A percentile compares a stretch with the other conserved stretches of the same genome.
These are phyloP conservation scores for Auriscalpium microsporum DNA, from an alignment of 768 basidiomycete genomes.

Conservation along the genomic window DNA sequence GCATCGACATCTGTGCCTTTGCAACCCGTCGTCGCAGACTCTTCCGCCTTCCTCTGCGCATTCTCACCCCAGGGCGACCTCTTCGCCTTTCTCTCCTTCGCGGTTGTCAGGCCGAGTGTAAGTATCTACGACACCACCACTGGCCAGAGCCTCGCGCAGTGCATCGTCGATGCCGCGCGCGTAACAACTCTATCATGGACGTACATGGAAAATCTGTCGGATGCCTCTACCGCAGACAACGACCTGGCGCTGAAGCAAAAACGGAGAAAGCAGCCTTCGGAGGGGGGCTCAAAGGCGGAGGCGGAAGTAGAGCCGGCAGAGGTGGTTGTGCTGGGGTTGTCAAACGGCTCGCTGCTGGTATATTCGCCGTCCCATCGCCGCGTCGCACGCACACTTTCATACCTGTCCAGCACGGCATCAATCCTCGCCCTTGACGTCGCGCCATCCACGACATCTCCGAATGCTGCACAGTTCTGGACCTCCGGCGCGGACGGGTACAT, in stretches of 20 bases:
- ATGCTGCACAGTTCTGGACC: slow-evolving; percentile 35
- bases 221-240: slow-evolving; percentile 14
- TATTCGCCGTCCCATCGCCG: slow-evolving; percentile 57
- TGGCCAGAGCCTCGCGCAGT: slow-evolving; percentile 48
- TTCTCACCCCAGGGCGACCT: slow-evolving; percentile 51
- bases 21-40: slow-evolving; percentile 44
- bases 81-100: slow-evolving; percentile 55
- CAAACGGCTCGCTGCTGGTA: slow-evolving; percentile 48
- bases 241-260: slow-evolving; percentile 33
- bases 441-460: no score
- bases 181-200: slow-evolving; percentile 47
- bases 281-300: slow-evolving; percentile 18
- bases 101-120: slow-evolving; percentile 64
- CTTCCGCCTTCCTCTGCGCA: slow-evolving; percentile 39
- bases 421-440: slow-evolving; percentile 39
- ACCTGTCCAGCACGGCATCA: slow-evolving; percentile 44
- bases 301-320: slow-evolving; percentile 24
- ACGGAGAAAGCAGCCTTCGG: slow-evolving; percentile 29
- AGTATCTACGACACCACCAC: slow-evolving; percentile 53
- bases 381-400: slow-evolving; percentile 45
- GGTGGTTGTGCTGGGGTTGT: slow-evolving; percentile 50
- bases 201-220: slow-evolving; percentile 24
- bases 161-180: slow-evolving; percentile 45
- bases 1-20: slow-evolving; percentile 39
- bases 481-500: slow-evolving; percentile 50